Conservation (phyloP, 306 rosid genomes). For the Glycine soja region DNA sequence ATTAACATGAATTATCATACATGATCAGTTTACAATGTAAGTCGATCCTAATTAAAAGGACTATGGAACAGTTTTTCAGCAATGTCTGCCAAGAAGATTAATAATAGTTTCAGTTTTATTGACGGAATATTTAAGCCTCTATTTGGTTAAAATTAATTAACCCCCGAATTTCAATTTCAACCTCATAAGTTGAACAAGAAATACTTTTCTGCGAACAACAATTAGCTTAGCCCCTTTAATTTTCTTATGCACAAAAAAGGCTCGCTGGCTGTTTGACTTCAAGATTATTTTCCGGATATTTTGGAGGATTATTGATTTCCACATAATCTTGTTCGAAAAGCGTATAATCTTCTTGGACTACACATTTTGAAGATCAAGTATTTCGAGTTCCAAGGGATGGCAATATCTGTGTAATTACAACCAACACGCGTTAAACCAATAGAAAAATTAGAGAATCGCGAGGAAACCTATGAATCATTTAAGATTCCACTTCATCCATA, state of each 20-base stretch:
- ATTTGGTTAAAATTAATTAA: constrained; percentile 1
- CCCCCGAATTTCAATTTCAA: neutral
- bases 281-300: constrained; percentile 22
- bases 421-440: constrained; percentile 38
- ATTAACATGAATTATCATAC: neutral
- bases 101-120: neutral
- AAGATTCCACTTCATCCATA: constrained; percentile 30
- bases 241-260: neutral
- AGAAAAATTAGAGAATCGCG: neutral
- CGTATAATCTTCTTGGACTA: constrained; percentile 4
- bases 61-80: neutral
- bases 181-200: neutral
- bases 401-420: constrained; percentile 45
- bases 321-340: neutral
- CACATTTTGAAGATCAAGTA: neutral
- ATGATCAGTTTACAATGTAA: neutral
- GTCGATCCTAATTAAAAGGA: no score
- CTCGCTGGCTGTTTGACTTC: constrained; percentile 4
- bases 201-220: no score
- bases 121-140: neutral
- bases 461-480: neutral
- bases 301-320: neutral
- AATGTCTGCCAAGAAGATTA: neutral
- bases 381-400: constrained; percentile 43
- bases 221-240: no score